Evolutionary conservation across 192 early-diverging fungal genomes (phyloP).

Genomic region (Rhizophagus sp.): DNA sequence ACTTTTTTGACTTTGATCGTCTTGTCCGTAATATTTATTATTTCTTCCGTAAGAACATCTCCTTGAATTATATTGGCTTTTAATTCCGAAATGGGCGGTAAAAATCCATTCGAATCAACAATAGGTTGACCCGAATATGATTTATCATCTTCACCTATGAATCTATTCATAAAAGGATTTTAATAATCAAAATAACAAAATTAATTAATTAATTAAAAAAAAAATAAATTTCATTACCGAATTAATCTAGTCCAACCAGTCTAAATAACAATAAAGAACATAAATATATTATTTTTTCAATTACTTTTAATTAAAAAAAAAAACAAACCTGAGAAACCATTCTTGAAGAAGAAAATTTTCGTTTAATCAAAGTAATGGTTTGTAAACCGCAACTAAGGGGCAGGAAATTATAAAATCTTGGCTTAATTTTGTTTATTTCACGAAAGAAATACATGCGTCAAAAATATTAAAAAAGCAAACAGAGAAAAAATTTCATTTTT

Average conservation of each 20-base stretch:
- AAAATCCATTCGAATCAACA: conserved; percentile 14
- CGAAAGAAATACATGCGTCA: no score
- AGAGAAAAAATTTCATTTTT: no score
- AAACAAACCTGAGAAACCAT: background rate
- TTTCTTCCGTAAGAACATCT: conserved; percentile 39
- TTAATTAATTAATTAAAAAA: background rate
- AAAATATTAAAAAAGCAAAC: no score
- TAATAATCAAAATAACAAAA: background rate
- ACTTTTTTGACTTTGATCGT: conserved; percentile 48
- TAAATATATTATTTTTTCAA: no score
- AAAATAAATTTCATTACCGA: conserved; percentile 27
- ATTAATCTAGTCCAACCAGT: conserved; percentile 40
- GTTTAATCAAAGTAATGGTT: background rate
- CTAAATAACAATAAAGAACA: background rate
- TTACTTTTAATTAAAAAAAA: no score
- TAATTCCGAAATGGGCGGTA: conserved; percentile 15
- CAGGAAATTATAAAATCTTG: background rate
- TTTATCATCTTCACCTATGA: conserved; percentile 49
- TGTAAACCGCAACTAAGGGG: background rate
- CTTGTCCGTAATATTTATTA: conserved; percentile 39
- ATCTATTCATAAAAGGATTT: conserved; percentile 34
- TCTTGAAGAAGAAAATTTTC: background rate
- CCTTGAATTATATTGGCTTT: conserved; percentile 50
- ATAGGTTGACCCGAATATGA: conserved; percentile 52
- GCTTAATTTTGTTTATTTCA: background rate